Evolutionary conservation across 352 stramenopile genomes (phyloP).

Genomic region (Pythium brassicae): DNA sequence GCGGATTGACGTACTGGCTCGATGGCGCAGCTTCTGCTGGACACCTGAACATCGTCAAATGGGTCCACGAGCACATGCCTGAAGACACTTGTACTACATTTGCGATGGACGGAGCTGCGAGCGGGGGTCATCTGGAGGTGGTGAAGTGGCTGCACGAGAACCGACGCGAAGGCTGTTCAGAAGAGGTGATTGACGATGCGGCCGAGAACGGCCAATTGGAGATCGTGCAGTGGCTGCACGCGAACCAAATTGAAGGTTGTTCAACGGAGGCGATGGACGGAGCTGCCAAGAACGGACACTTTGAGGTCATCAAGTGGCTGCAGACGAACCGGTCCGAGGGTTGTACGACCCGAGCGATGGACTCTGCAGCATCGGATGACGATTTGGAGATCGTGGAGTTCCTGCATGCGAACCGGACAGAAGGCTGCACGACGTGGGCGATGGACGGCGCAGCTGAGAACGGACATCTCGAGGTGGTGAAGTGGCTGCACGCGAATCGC

Average conservation of each 20-base stretch:
- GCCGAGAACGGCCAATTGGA: neutral
- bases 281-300: neutral
- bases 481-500: conserved; percentile 1
- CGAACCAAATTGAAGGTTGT: neutral
- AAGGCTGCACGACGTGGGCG: neutral
- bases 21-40: neutral
- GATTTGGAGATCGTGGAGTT: neutral
- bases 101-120: neutral
- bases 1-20: neutral
- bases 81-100: neutral
- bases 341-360: neutral
- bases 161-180: neutral
- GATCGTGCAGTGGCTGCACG: conserved; percentile 1
- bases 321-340: neutral
- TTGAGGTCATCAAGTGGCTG: conserved; percentile 4
- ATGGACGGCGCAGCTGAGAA: neutral
- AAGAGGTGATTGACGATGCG: neutral
- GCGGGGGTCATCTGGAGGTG: neutral
- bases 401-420: neutral
- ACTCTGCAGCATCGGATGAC: neutral
- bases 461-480: neutral
- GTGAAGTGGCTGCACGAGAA: conserved; percentile 4
- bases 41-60: neutral
- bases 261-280: neutral
- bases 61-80: neutral